A percentile compares a stretch with the other conserved stretches of the same genome.
phyloP scores from a whole-genome alignment of 495 filamentous ascomycete species.

The Cudoniella acicularis region DNA sequence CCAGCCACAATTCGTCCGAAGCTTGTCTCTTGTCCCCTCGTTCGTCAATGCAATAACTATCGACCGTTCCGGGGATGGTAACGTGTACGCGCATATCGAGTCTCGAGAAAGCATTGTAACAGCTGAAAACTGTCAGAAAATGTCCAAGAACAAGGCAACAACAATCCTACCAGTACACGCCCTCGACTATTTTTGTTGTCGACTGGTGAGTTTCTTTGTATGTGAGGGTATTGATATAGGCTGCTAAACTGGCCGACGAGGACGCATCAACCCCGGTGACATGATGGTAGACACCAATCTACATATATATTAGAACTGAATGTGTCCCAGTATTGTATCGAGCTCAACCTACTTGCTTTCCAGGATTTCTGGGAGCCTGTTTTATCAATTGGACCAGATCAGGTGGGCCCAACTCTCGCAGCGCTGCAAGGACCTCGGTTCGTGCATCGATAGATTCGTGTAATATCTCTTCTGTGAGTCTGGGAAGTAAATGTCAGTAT shows the following conservation, averaged over 20 bases:
- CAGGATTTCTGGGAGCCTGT: slow-evolving; percentile 61
- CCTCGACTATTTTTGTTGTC: slow-evolving; percentile 85
- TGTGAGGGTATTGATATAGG: slow-evolving; percentile 96
- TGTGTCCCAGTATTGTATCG: background rate
- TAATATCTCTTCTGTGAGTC: slow-evolving; percentile 86
- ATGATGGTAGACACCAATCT: slow-evolving; percentile 96
- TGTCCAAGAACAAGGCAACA: slow-evolving; percentile 12
- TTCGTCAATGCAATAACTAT: slow-evolving; percentile 95
- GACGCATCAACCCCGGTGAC: slow-evolving; percentile 97
- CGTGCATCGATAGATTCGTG: slow-evolving; percentile 86
- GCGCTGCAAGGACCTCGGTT: slow-evolving; percentile 74
- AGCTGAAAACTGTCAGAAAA: slow-evolving; percentile 47
- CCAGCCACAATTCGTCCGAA: slow-evolving; percentile 90
- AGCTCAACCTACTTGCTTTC: slow-evolving; percentile 56
- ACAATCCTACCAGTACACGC: slow-evolving; percentile 74
- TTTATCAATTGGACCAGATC: slow-evolving; percentile 95
- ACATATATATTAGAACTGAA: background rate
- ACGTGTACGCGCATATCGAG: slow-evolving; percentile 98
- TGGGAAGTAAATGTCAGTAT: slow-evolving; percentile 31
- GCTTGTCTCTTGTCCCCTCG: slow-evolving; percentile 89
- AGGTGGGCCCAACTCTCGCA: slow-evolving; percentile 91
- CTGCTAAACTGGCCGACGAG: slow-evolving; percentile 91
- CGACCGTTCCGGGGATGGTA: slow-evolving; percentile 89
- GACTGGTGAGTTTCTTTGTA: slow-evolving; percentile 76
- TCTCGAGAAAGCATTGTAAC: slow-evolving; percentile 99